Evolutionary conservation across 345 rosid species (phyloP).

Genomic region (Rhodomyrtus tomentosa): DNA sequence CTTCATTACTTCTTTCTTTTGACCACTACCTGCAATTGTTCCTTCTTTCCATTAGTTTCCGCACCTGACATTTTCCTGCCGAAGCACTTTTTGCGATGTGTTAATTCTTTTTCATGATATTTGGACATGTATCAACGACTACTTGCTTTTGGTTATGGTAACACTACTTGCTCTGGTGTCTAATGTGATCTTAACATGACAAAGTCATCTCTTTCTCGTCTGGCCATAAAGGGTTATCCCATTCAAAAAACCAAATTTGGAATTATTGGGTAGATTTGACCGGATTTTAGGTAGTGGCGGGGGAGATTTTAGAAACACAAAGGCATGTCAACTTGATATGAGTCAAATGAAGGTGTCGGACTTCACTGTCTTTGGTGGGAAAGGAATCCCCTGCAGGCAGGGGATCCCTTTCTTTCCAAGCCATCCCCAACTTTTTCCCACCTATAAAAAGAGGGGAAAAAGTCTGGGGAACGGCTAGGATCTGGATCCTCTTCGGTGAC

Average conservation of each 20-base stretch:
- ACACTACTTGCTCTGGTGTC: background rate
- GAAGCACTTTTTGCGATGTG: background rate
- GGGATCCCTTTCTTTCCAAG: too few relatives aligned
- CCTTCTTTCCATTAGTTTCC: background rate
- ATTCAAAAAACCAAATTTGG: background rate
- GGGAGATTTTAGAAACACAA: background rate
- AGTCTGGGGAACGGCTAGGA: too few relatives aligned
- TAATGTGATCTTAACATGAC: background rate
- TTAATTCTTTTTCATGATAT: background rate
- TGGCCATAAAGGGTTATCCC: background rate
- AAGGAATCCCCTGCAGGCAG: too few relatives aligned
- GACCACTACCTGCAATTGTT: background rate
- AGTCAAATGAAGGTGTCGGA: background rate
- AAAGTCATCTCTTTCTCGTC: background rate
- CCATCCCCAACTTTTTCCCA: too few relatives aligned
- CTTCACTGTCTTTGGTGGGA: background rate
- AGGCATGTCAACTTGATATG: background rate
- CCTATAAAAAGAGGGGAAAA: too few relatives aligned
- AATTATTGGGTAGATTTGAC: background rate
- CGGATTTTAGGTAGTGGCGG: background rate
- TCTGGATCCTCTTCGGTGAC: too few relatives aligned
- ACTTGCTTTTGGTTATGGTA: background rate
- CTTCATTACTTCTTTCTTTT: background rate
- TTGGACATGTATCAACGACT: background rate
- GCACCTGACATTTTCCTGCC: background rate